Conservation (phyloP, 2,329 filamentous ascomycete genomes). For the Magnaporthales sp. region DNA sequence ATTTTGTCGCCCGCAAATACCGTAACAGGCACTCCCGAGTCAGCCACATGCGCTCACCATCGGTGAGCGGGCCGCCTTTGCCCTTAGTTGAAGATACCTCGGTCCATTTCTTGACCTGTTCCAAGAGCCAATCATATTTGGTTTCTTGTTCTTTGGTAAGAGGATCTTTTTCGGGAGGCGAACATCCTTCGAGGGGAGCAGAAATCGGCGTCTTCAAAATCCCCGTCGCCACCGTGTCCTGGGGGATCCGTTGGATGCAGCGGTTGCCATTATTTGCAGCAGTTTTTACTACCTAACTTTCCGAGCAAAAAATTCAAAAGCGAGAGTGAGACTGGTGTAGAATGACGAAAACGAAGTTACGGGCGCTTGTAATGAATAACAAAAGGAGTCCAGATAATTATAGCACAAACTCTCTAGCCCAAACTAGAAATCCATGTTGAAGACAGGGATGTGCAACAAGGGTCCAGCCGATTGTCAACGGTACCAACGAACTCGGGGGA, state of each 20-base stretch:
- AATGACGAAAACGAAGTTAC: not conserved
- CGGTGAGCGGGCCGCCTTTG: conserved; percentile 57
- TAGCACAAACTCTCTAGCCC: not conserved
- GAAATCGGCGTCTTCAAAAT: conserved; percentile 37
- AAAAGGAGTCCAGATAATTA: not conserved
- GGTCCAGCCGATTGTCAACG: not conserved
- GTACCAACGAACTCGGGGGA: not conserved
- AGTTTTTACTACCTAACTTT: not conserved
- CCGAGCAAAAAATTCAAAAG: not conserved
- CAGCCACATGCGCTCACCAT: conserved; percentile 80
- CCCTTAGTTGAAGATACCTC: conserved; percentile 50
- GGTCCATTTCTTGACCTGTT: conserved; percentile 61
- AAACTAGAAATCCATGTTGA: not conserved
- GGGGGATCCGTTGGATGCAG: not conserved
- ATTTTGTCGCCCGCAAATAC: conserved; percentile 90
- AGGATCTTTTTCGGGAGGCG: conserved; percentile 43
- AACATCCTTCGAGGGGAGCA: conserved; percentile 47
- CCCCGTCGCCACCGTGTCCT: conserved; percentile 14
- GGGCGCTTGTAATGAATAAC: not conserved
- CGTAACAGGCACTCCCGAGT: conserved; percentile 87
- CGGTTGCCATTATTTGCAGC: not conserved
- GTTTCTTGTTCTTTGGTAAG: conserved; percentile 69
- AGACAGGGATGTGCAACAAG: not conserved
- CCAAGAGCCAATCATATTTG: conserved; percentile 75
- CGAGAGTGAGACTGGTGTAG: not conserved